Evolutionary conservation across 495 filamentous ascomycete genomes (phyloP).

Genomic region (Neurospora discreta): DNA sequence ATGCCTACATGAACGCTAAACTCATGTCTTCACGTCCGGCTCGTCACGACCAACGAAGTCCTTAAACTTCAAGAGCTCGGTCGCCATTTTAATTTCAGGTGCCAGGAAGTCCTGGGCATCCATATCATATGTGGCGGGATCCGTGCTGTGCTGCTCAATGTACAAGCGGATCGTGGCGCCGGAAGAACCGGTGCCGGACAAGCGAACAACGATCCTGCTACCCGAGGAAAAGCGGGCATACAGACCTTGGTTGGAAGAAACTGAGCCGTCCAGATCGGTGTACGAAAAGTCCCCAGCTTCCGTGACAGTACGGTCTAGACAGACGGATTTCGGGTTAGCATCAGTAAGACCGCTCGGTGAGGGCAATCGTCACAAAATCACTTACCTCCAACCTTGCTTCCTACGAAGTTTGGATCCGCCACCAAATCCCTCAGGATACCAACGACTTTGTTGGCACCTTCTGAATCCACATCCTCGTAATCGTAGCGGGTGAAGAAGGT

Average conservation of each 20-base stretch:
- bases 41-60: slow-evolving; percentile 81
- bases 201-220: slow-evolving; percentile 81
- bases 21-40: slow-evolving; percentile 88
- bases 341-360: neutral
- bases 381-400: slow-evolving; percentile 62
- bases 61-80: slow-evolving; percentile 77
- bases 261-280: slow-evolving; percentile 91
- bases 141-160: slow-evolving; percentile 77
- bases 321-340: slow-evolving; percentile 1
- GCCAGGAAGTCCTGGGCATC: slow-evolving; percentile 91
- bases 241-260: slow-evolving; percentile 90
- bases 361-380: slow-evolving; percentile 1
- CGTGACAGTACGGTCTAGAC: slow-evolving; percentile 57
- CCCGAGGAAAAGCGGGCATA: slow-evolving; percentile 93
- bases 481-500: slow-evolving; percentile 99
- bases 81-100: slow-evolving; percentile 74
- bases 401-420: slow-evolving; percentile 58
- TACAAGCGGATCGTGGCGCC: slow-evolving; percentile 95
- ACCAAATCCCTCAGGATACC: slow-evolving; percentile 63
- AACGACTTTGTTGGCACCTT: slow-evolving; percentile 81
- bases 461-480: slow-evolving; percentile 87
- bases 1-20: neutral
- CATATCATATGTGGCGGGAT: slow-evolving; percentile 58
- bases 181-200: slow-evolving; percentile 89
- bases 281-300: slow-evolving; percentile 95